Conservation (phyloP, 805 yeast species). For the Kuraishia piskuri region DNA sequence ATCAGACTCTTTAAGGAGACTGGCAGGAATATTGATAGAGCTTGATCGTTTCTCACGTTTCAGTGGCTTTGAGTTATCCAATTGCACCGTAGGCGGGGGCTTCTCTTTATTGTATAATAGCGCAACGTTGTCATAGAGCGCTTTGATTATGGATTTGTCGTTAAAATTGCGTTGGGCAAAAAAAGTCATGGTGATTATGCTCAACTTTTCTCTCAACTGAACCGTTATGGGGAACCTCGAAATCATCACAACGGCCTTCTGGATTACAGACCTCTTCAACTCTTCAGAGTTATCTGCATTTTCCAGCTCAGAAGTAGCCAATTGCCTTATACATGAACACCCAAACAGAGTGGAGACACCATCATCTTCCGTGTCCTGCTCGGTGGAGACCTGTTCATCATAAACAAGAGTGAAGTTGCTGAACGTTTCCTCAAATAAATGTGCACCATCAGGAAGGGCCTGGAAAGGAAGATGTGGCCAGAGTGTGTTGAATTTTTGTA, state of each 20-base stretch:
- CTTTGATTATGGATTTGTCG: conserved; percentile 59
- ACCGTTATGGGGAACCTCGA: conserved; percentile 80
- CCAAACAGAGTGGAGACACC: conserved; percentile 75
- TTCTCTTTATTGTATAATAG: conserved; percentile 24
- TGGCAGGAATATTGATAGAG: conserved; percentile 5
- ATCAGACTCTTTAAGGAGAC: conserved; percentile 40
- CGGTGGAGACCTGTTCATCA: conserved; percentile 30
- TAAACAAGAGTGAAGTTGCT: conserved; percentile 80
- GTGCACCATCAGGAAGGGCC: conserved; percentile 94
- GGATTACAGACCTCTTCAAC: conserved; percentile 80
- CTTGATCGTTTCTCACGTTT: conserved; percentile 7
- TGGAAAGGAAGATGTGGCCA: conserved; percentile 93
- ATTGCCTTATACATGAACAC: conserved; percentile 86
- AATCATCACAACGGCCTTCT: conserved; percentile 85
- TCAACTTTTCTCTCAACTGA: conserved; percentile 81
- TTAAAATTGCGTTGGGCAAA: conserved; percentile 74
- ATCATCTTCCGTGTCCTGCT: conserved; percentile 1
- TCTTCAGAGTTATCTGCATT: conserved; percentile 42
- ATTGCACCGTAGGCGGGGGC: conserved; percentile 17
- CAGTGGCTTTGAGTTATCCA: conserved; percentile 12
- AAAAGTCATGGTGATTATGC: conserved; percentile 81
- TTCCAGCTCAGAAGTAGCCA: conserved; percentile 49
- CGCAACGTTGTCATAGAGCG: conserved; percentile 60
- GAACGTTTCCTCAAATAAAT: conserved; percentile 86
- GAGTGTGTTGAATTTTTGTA: conserved; percentile 27